Conservation (phyloP, 2,329 filamentous ascomycete genomes). For the Ceratocystis variospora region DNA sequence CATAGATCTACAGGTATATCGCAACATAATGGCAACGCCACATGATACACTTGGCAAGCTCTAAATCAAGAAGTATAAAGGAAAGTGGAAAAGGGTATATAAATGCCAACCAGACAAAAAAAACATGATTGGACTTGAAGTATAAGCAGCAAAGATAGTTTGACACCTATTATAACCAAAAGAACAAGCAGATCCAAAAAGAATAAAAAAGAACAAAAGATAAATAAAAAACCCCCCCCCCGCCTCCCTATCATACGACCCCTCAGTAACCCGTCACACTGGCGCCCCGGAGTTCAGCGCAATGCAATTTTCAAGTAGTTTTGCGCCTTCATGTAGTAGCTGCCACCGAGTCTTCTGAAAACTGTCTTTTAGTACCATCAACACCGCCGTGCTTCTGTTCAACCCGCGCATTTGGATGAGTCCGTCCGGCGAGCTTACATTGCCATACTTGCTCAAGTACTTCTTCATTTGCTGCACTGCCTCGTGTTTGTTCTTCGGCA, state of each 20-base stretch:
- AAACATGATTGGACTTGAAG: neutral
- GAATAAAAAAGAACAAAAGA: neutral
- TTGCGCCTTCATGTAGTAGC: conserved; percentile 73
- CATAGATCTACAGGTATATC: too few relatives aligned
- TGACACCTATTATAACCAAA: neutral
- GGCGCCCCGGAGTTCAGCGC: conserved; percentile 32
- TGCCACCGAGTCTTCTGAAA: conserved; percentile 84
- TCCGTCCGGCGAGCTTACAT: conserved; percentile 61
- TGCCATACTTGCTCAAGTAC: conserved; percentile 61
- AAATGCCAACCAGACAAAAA: neutral
- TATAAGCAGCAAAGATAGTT: neutral
- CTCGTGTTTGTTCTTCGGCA: conserved; percentile 46
- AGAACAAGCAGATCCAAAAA: neutral
- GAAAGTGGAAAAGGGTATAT: conserved; percentile 6
- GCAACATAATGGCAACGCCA: neutral
- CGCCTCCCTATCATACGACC: neutral
- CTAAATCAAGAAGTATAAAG: neutral
- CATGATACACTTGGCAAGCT: neutral
- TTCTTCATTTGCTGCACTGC: conserved; percentile 64
- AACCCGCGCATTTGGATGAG: conserved; percentile 59
- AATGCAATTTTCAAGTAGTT: conserved; percentile 68
- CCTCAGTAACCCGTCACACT: neutral
- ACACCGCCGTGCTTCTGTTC: conserved; percentile 67
- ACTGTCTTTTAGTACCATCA: conserved; percentile 68
- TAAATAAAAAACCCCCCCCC: neutral